Percentiles rank a stretch among this genome's conserved stretches.
These are phyloP conservation scores for Xanthoconium stramineum DNA, from an alignment of 768 basidiomycete species.

Conservation along the genomic window DNA sequence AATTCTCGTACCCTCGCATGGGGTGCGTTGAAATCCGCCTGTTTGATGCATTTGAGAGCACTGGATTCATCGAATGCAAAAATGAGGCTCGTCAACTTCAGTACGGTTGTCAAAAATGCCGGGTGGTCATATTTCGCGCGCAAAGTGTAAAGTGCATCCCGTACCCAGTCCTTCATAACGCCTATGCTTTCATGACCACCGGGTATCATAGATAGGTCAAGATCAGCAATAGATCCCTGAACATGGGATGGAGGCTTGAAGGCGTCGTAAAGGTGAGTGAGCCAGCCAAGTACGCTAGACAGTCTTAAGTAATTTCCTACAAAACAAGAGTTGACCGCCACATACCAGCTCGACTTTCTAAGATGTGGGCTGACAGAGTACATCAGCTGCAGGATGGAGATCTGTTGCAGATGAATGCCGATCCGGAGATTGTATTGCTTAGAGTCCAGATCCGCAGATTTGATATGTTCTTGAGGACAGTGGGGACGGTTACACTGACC, in stretches of 20 bases:
- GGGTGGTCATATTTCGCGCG: background rate
- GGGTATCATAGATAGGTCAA: conserved; percentile 38
- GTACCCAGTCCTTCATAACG: conserved; percentile 48
- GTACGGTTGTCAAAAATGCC: conserved; percentile 34
- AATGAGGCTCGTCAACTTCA: conserved; percentile 37
- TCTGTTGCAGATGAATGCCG: conserved; percentile 46
- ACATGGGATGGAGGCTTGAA: conserved; percentile 44
- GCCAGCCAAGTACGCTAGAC: conserved; percentile 26
- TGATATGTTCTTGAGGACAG: conserved; percentile 40
- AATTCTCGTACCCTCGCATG: conserved; percentile 4
- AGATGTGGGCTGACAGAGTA: conserved; percentile 13
- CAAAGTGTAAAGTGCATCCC: conserved; percentile 41
- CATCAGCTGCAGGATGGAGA: conserved; percentile 41
- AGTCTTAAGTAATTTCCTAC: background rate
- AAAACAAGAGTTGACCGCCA: background rate
- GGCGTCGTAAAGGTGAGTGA: conserved; percentile 45
- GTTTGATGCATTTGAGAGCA: conserved; percentile 35
- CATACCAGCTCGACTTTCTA: background rate
- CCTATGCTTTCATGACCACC: conserved; percentile 35
- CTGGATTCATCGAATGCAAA: conserved; percentile 36
- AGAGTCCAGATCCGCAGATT: conserved; percentile 21
- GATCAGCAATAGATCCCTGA: conserved; percentile 42
- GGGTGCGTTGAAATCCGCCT: conserved; percentile 27
- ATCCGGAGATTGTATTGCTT: conserved; percentile 41
- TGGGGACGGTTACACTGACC: conserved; percentile 29